Evolutionary conservation across 176 grass and related monocot species (phyloP), one percentile per base, ranked within the genome.

Genomic region (Carex littledalei): DNA sequence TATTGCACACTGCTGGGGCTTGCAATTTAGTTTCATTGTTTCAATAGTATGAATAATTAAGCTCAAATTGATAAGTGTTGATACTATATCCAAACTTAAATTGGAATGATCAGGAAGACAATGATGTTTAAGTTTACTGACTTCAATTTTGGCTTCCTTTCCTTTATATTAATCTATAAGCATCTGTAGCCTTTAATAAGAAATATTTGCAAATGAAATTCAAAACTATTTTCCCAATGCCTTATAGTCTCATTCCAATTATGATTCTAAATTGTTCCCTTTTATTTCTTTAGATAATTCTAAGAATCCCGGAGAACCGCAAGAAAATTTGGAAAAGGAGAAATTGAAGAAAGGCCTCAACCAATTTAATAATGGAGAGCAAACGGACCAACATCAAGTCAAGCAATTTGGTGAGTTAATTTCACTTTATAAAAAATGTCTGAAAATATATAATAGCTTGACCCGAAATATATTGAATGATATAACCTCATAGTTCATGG

Each of bases 351-450:
- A 68, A 83, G 13, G 63, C 13, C 24, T 67, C 41, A 32, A 63
- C 35, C 57, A 81, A 43, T 81, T 62, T 55, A 64, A 41, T 17
- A 39, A 68, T 16, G 61, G 24, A 83, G 61, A 67, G 39, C 50
- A 67, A 83, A 83, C 26, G 8, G 41, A 83, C 45, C 3, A 53
- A 66, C 13, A 15, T 31, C 61, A 52, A 67, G 16, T 18, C 68
- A 39, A 11, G 15, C 60, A 67, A 54, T 50, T 29, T 67, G 60
- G 81, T 83, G 41, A 83, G 81, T 63, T 66, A 26, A 47, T 67
- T 26, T 67, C 80, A 62, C 35, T 67, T 67, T 53, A 16, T 50
- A n/a, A 26, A 52, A 47, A 64, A 81, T 43, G 13, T 64, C 39
- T 73, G 13, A 17, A 16, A 17, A 37, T 37, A 29, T 78, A 47